A percentile compares a stretch with the other conserved stretches of the same genome.
Evolutionary conservation across 352 stramenopile genomes (phyloP).

Genomic region (Pythium aquatile): DNA sequence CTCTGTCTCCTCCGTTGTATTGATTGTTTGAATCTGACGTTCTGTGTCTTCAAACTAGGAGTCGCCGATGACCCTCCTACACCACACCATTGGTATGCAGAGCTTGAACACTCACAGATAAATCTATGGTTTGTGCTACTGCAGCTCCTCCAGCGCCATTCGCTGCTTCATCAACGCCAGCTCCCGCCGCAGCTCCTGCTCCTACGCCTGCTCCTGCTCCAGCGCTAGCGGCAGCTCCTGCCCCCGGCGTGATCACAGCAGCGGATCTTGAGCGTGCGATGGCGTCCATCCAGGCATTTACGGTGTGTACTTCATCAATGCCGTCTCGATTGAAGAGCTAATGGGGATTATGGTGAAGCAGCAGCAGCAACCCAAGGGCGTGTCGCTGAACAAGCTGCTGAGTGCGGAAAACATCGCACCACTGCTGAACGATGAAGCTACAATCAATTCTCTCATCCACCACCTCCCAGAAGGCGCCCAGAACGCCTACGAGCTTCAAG

Average conservation of each 20-base stretch:
- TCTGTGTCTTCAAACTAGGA: not conserved
- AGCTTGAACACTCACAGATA: not conserved
- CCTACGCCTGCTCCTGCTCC: conserved; percentile 16
- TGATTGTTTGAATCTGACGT: too few species aligned
- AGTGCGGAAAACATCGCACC: conserved; percentile 49
- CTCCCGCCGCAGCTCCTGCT: not conserved
- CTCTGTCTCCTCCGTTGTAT: too few species aligned
- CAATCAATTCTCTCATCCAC: conserved; percentile 52
- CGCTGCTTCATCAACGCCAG: not conserved
- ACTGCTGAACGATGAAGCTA: conserved; percentile 64
- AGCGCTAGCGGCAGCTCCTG: conserved; percentile 7
- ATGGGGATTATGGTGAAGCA: not conserved
- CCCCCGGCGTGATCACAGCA: conserved; percentile 49
- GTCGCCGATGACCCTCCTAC: not conserved
- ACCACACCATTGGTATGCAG: not conserved
- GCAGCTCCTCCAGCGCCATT: conserved; percentile 1
- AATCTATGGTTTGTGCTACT: not conserved
- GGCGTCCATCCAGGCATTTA: conserved; percentile 66
- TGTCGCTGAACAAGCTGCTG: conserved; percentile 66
- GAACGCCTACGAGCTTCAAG: conserved; percentile 66
- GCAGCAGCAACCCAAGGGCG: conserved; percentile 51
- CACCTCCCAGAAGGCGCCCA: conserved; percentile 84
- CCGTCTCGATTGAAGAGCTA: not conserved
- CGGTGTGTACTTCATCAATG: conserved; percentile 30
- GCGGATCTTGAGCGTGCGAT: conserved; percentile 87